Percentiles rank a stretch among this genome's conserved stretches.
These are phyloP conservation scores for Elsinoe arachidis DNA, from an alignment of 2,329 filamentous ascomycete species.

Conservation along the genomic window DNA sequence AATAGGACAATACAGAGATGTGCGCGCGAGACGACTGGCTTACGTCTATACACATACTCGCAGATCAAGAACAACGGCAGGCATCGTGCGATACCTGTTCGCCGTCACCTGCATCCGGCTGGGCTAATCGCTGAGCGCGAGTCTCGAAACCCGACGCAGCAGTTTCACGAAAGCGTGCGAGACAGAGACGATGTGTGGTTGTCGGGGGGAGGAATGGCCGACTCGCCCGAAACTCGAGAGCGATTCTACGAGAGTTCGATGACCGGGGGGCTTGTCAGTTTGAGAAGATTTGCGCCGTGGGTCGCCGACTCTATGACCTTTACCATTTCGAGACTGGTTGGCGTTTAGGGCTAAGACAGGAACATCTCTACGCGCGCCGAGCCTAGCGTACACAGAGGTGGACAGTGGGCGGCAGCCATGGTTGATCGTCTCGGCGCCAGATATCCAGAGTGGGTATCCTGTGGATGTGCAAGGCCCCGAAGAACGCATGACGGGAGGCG, in stretches of 20 bases:
- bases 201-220: background rate
- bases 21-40: constrained; percentile 4
- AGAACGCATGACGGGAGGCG: constrained; percentile 1
- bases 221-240: background rate
- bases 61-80: constrained; percentile 3
- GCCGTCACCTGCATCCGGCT: constrained; percentile 2
- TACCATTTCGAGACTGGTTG: background rate
- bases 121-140: constrained; percentile 11
- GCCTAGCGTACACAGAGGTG: background rate
- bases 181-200: background rate
- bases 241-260: constrained; percentile 9
- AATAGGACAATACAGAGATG: background rate
- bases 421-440: constrained; percentile 1
- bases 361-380: constrained; percentile 1
- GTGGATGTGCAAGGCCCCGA: background rate
- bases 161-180: background rate
- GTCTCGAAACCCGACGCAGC: background rate
- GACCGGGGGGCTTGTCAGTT: constrained; percentile 4
- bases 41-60: constrained; percentile 12
- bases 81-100: constrained; percentile 4
- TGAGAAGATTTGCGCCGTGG: constrained; percentile 8
- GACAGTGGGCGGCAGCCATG: background rate
- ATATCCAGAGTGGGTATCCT: background rate
- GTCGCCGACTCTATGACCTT: background rate
- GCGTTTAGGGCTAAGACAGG: constrained; percentile 5